These are phyloP conservation scores for Solanum chiquidenum DNA, from an alignment of 257 asterid species.

Conservation along the genomic window DNA sequence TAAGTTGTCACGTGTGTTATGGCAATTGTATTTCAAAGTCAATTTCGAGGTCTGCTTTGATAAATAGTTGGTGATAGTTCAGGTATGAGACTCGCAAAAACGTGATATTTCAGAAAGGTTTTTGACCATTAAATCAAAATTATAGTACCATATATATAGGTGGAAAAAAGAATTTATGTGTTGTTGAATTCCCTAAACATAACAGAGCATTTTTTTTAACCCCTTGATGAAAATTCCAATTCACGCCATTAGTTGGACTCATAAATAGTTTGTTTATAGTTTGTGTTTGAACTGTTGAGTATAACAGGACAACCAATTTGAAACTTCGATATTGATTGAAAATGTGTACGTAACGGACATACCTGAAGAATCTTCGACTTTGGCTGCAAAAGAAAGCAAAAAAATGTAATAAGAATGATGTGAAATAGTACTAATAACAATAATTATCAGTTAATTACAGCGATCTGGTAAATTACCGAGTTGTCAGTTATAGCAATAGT, in stretches of 20 bases:
- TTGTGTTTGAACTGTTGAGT: background rate
- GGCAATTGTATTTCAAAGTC: background rate
- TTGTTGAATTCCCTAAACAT: background rate
- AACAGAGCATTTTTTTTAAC: background rate
- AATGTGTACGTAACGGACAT: background rate
- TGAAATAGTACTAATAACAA: background rate
- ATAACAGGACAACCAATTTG: background rate
- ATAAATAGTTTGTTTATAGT: background rate
- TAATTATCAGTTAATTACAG: background rate
- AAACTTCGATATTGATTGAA: background rate
- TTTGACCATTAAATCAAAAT: background rate
- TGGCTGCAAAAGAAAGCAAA: constrained; percentile 53
- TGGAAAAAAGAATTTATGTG: background rate
- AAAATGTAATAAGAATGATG: background rate
- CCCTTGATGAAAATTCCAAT: background rate
- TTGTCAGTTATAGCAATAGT: constrained; percentile 80
- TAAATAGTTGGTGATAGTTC: background rate
- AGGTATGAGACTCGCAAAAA: background rate
- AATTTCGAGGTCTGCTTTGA: background rate
- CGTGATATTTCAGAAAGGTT: background rate
- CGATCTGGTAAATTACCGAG: constrained; percentile 42
- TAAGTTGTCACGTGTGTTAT: background rate
- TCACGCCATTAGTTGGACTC: background rate
- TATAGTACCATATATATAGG: background rate
- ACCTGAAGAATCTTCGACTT: constrained; percentile 97